A percentile compares a stretch with the other conserved stretches of the same genome.
Conservation (phyloP, 2,329 filamentous ascomycete genomes). For the Rhytidhysteron rufulum region DNA sequence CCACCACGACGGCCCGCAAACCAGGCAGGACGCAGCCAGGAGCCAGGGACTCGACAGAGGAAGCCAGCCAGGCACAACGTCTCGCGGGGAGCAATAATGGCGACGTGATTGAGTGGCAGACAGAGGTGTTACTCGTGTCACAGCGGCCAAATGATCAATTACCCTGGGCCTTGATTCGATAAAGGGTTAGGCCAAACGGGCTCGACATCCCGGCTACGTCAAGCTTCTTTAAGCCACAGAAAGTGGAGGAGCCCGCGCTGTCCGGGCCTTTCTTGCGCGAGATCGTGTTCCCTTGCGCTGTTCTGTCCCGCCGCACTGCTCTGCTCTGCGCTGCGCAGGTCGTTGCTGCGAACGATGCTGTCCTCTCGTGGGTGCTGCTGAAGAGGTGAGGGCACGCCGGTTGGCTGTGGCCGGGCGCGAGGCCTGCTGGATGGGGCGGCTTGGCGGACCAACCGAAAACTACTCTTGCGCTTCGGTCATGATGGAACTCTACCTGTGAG, state of each 20-base stretch:
- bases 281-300: neutral
- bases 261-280: neutral
- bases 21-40: neutral
- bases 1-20: too few relatives aligned
- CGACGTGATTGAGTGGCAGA: conserved; percentile 34
- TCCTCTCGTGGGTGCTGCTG: neutral
- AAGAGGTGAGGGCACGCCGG: neutral
- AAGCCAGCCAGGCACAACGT: conserved; percentile 13
- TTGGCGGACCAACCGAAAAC: neutral
- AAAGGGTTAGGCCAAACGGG: conserved; percentile 4
- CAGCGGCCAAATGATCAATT: conserved; percentile 24
- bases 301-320: neutral
- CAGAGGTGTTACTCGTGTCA: conserved; percentile 22
- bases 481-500: conserved; percentile 1
- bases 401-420: neutral
- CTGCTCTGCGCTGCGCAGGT: neutral
- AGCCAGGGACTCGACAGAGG: neutral
- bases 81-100: conserved; percentile 16
- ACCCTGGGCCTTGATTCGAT: conserved; percentile 5
- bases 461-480: neutral
- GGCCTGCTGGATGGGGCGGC: neutral
- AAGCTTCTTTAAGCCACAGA: conserved; percentile 3
- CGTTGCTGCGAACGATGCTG: neutral
- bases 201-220: conserved; percentile 4
- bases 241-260: conserved; percentile 1